These are phyloP conservation scores for Firmiana major DNA, from an alignment of 345 rosid genomes.

Conservation along the genomic window DNA sequence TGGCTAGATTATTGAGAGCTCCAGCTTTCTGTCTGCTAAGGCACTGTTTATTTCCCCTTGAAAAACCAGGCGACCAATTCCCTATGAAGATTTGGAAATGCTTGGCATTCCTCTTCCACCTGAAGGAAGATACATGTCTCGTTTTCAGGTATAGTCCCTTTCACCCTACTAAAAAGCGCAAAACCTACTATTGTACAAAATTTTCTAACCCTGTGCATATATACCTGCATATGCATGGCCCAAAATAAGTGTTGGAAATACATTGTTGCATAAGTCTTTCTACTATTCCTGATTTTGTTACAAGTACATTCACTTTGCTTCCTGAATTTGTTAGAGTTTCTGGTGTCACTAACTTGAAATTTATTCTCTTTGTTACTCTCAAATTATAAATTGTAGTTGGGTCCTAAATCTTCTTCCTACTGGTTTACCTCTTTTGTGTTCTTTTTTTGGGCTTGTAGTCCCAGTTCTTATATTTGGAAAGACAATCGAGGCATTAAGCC, in stretches of 20 bases:
- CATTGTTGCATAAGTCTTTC: not conserved
- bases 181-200: not conserved
- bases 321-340: not conserved
- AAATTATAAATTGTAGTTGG: not conserved
- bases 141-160: conserved; percentile 52
- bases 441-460: not conserved
- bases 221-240: not conserved
- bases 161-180: not conserved
- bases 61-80: conserved; percentile 64
- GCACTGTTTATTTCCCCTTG: not conserved
- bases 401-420: not conserved
- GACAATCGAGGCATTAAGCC: too few relatives aligned
- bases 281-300: not conserved
- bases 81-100: conserved; percentile 72
- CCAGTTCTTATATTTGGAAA: not conserved
- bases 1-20: not conserved
- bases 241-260: not conserved
- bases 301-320: not conserved
- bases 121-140: conserved; percentile 84
- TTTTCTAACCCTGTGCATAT: not conserved
- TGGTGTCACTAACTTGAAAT: not conserved
- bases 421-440: not conserved
- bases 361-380: not conserved
- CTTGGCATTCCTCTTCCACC: conserved; percentile 91
- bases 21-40: not conserved